phyloP scores from a whole-genome alignment of 2,329 filamentous ascomycete genomes.

The Cadophora sp. region DNA sequence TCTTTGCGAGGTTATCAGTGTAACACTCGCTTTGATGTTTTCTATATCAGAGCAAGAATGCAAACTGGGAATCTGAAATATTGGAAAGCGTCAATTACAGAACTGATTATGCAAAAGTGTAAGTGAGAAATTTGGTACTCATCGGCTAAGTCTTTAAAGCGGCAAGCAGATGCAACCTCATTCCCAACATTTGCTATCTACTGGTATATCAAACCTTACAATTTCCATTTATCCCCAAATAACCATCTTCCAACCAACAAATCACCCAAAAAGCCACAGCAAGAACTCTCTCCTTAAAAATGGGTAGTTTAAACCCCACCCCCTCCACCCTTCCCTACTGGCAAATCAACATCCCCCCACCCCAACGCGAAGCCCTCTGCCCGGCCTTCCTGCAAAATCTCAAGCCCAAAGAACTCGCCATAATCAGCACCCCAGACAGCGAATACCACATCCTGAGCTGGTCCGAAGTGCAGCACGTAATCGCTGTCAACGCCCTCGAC shows the following conservation, averaged over 20 bases:
- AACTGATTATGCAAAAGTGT: not conserved
- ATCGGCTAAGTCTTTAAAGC: slow-evolving; percentile 11
- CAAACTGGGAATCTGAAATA: not conserved
- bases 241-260: not conserved
- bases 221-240: not conserved
- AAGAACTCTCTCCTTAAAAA: slow-evolving; percentile 18
- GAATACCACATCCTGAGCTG: slow-evolving; percentile 71
- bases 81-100: not conserved
- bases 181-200: not conserved
- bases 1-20: slow-evolving; percentile 4
- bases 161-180: not conserved
- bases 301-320: slow-evolving; percentile 37
- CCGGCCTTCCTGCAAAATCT: slow-evolving; percentile 72
- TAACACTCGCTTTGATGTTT: not conserved
- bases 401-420: slow-evolving; percentile 70
- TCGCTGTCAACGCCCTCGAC: slow-evolving; percentile 72
- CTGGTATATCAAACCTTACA: not conserved
- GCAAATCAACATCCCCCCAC: slow-evolving; percentile 77
- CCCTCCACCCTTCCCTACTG: slow-evolving; percentile 66
- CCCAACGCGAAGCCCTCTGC: slow-evolving; percentile 68
- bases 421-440: slow-evolving; percentile 74
- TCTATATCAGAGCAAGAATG: not conserved
- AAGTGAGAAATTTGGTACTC: not conserved
- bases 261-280: not conserved
- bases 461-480: slow-evolving; percentile 68